Base-by-base conservation (phyloP, 257 asterid genomes). In the Forsythia viridissima region DNA sequence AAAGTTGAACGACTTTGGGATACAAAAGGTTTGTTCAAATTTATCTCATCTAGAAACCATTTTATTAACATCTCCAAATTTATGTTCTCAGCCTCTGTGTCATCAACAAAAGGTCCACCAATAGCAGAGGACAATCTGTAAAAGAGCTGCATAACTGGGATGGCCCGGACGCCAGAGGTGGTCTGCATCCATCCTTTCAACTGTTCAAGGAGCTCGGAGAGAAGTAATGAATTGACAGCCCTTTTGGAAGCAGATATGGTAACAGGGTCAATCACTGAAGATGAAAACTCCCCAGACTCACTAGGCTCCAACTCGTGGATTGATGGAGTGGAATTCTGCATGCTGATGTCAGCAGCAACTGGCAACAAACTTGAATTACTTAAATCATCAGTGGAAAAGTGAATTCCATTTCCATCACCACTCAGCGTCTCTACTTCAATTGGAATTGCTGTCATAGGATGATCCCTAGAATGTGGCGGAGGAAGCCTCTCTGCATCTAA, bases 391-490 rank as follows among this genome's bases (percentile, higher is more conserved):
- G 92, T 74, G 59, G 96, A 84, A 80, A 92, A 90, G 84, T 92
- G 97, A 83, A 96, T 88, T 86, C 90, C 99, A 84, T 83, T 84
- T 79, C 96, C 94, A 70, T 96, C 99, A 76, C 91, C 97, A 70
- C 93, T 84, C 81, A 91, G 83, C 9, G 90, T 89, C 87, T 96
- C 99, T 74, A 92, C 92, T 88, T 96, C 99, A 82, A 96, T 93
- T 59, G 99, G 95, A 80, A 96, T 88, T 57, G 99, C 98, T 16
- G 99, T 91, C 99, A 96, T 93, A 72, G 90, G 91, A 84, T 96
- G 98, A 83, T 90, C 98, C 84, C 97, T 89, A 74, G 99, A 89
- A 89, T 96, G 99, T 76, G 98, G 98, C 21, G 90, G 97, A 81
- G 95, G 92, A 83, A 93, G 99, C 77, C 90, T 87, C 83, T 93